Base-by-base conservation (phyloP, 2,329 filamentous ascomycete genomes). In the Talaromyces sp. region DNA sequence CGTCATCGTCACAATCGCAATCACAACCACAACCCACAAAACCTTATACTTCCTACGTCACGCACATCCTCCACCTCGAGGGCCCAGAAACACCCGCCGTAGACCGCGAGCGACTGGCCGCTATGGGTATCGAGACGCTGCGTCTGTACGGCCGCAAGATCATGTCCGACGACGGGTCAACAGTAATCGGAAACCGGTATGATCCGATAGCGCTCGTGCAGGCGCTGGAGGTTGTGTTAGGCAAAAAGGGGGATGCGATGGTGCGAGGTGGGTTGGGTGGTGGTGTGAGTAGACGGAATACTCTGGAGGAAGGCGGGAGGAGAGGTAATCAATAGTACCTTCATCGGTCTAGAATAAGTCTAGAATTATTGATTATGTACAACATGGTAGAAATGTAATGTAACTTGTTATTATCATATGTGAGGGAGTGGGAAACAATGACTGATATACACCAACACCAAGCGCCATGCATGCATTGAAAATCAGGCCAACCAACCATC, bases 51-150 rank as follows among this genome's bases (percentile, higher is more conserved):
- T 79, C 77, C 2, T 96, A 94, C 68, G 87, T 97, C 3, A 95
- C 89, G 7, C 92, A 97, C 71, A 73, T 97, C 14, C 81, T 97
- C 7, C 89, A 96, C 69, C 76, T 96, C 0, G 89, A 92, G 48
- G 88, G 87, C 0, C 81, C 85, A 0, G 83, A 83, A 0, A 86
- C 88, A 24, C 92, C 92, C 0, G 77, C 72, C 3, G 88, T 96
- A 1, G 86, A 96, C 66, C 85, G 81, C 55, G 81, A 81, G 6
- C 82, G 81, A 58, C 78, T 97, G 50, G 76, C 76, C 3, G 74
- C 76, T 19, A 72, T 92, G 64, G 92, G 92, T 0, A 90, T 97
- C 46, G 88, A 92, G 67, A 86, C 87, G 17, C 83, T 95, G 14
- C 82, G 87, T 59, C 79, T 96, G 0, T 93, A 94, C 70, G 92